These are phyloP conservation scores for Solanum pimpinellifolium DNA, from an alignment of 257 asterid genomes.

Conservation along the genomic window DNA sequence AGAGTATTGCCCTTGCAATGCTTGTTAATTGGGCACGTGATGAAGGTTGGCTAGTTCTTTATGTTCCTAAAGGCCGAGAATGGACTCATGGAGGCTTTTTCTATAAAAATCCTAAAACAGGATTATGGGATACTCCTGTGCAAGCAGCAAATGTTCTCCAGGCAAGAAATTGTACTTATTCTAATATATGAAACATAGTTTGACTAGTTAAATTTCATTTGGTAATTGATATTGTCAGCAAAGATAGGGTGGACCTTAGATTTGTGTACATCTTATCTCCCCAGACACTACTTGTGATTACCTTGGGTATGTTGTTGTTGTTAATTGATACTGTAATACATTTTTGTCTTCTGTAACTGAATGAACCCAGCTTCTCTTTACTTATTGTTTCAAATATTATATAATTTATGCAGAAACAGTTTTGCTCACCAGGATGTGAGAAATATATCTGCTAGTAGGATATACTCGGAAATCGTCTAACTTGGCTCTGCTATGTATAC, in stretches of 20 bases:
- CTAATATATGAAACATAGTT: neutral
- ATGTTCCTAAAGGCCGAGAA: slow-evolving; percentile 72
- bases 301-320: neutral
- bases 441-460: neutral
- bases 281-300: neutral
- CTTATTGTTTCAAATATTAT: neutral
- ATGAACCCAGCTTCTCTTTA: neutral
- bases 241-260: neutral
- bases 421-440: neutral
- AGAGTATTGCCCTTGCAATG: slow-evolving; percentile 91
- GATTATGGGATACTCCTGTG: slow-evolving; percentile 89
- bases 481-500: neutral
- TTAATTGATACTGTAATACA: neutral
- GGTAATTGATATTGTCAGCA: neutral
- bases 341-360: neutral
- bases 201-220: neutral
- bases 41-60: slow-evolving; percentile 97
- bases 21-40: slow-evolving; percentile 94
- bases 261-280: neutral
- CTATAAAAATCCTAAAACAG: slow-evolving; percentile 67
- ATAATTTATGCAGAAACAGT: neutral
- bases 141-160: slow-evolving; percentile 70
- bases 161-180: slow-evolving; percentile 19
- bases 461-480: neutral
- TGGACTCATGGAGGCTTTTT: slow-evolving; percentile 94